A percentile compares a stretch with the other conserved stretches of the same genome.
These are phyloP conservation scores for Phytophthora ohioensis DNA, from an alignment of 352 stramenopile species.

Conservation along the genomic window DNA sequence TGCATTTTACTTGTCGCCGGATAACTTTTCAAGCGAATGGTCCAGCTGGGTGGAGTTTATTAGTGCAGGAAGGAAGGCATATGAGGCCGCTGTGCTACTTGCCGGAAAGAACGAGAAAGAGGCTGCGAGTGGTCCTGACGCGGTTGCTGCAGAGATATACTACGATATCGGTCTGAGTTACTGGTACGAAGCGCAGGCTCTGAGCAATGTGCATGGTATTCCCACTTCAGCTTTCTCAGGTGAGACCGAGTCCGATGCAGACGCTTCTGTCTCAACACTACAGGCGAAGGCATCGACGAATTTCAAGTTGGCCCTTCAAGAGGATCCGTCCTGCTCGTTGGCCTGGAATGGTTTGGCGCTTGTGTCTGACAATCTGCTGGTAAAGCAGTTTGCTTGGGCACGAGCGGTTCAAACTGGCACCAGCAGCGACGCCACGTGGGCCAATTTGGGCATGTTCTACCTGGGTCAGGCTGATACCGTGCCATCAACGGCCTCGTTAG, in stretches of 20 bases:
- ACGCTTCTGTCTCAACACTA: slow-evolving; percentile 32
- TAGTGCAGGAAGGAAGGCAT: slow-evolving; percentile 58
- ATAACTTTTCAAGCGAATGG: slow-evolving; percentile 55
- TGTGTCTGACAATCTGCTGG: slow-evolving; percentile 59
- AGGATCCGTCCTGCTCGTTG: slow-evolving; percentile 56
- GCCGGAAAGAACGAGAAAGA: slow-evolving; percentile 20
- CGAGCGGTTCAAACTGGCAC: slow-evolving; percentile 67
- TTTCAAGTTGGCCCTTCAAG: slow-evolving; percentile 59
- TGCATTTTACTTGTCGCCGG: slow-evolving; percentile 81
- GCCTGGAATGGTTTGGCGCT: slow-evolving; percentile 86
- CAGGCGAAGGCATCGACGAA: slow-evolving; percentile 46
- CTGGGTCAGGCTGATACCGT: slow-evolving; percentile 50
- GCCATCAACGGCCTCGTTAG: slow-evolving; percentile 45
- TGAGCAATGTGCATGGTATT: slow-evolving; percentile 45
- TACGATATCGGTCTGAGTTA: slow-evolving; percentile 80
- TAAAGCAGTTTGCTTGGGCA: slow-evolving; percentile 87
- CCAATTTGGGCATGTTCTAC: slow-evolving; percentile 89
- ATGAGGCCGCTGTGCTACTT: slow-evolving; percentile 49
- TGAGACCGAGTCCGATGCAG: neutral
- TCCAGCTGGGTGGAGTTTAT: slow-evolving; percentile 76
- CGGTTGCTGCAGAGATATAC: slow-evolving; percentile 49
- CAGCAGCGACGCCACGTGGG: slow-evolving; percentile 77
- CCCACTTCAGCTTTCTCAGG: slow-evolving; percentile 53
- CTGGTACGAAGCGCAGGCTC: slow-evolving; percentile 81
- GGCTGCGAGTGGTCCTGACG: slow-evolving; percentile 6